Evolutionary conservation across 1,139 yeast species (phyloP).

Genomic region (Debaryomyces nepalensis): DNA sequence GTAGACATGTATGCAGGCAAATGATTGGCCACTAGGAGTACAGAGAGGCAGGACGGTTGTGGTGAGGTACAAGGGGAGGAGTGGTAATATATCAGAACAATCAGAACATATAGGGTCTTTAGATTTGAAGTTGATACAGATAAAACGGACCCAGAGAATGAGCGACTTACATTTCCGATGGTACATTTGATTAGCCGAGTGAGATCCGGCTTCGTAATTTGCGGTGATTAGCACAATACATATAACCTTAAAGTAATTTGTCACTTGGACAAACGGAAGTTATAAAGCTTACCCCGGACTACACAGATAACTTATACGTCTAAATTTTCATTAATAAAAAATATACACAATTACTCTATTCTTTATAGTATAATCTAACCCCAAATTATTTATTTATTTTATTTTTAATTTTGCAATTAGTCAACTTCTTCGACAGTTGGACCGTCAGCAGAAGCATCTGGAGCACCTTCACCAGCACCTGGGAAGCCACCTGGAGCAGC

Average conservation of each 20-base stretch:
- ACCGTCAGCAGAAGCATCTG: slow-evolving; percentile 75
- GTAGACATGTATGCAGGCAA: slow-evolving; percentile 3
- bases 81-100: too few species aligned
- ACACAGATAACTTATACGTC: neutral
- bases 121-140: too few species aligned
- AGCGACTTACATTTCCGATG: slow-evolving; percentile 4
- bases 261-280: too few species aligned
- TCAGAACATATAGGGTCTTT: too few species aligned
- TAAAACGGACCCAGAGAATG: too few species aligned
- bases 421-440: slow-evolving; percentile 97
- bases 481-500: slow-evolving; percentile 63
- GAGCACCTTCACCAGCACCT: slow-evolving; percentile 67
- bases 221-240: neutral
- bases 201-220: slow-evolving; percentile 3
- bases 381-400: slow-evolving; percentile 6
- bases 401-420: slow-evolving; percentile 39
- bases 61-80: neutral
- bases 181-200: neutral
- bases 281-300: too few species aligned
- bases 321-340: slow-evolving; percentile 13
- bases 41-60: neutral
- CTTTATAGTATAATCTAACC: slow-evolving; percentile 14
- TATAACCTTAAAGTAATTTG: neutral
- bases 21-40: neutral
- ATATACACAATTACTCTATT: slow-evolving; percentile 17